These are phyloP conservation scores for Candida mattraensis DNA, from an alignment of 805 yeast genomes.

Conservation along the genomic window DNA sequence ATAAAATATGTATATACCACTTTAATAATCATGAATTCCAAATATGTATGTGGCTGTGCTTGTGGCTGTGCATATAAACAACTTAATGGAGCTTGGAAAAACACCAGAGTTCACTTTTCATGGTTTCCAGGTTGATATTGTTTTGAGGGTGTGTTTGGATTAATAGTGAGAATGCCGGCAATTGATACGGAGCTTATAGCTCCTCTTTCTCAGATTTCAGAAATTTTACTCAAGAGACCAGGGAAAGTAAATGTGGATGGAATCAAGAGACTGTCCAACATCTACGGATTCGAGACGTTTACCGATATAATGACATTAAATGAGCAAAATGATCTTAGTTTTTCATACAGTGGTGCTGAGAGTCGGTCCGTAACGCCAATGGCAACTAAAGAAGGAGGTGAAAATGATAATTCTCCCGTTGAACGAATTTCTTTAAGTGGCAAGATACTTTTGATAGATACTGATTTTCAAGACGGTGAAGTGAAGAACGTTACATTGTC, in stretches of 20 bases:
- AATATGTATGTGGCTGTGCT: not conserved
- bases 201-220: slow-evolving; percentile 34
- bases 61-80: slow-evolving; percentile 11
- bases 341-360: slow-evolving; percentile 10
- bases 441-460: slow-evolving; percentile 36
- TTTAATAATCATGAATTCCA: not conserved
- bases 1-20: too few relatives aligned
- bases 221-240: slow-evolving; percentile 35
- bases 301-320: slow-evolving; percentile 33
- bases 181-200: slow-evolving; percentile 35
- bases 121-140: not conserved
- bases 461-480: slow-evolving; percentile 31
- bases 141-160: slow-evolving; percentile 1
- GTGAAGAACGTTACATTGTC: slow-evolving; percentile 33
- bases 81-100: slow-evolving; percentile 1
- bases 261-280: slow-evolving; percentile 34
- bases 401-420: slow-evolving; percentile 9
- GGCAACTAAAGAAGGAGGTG: slow-evolving; percentile 1
- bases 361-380: slow-evolving; percentile 23
- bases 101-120: not conserved
- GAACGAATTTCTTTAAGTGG: slow-evolving; percentile 37
- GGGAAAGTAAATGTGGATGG: slow-evolving; percentile 35
- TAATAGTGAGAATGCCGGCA: slow-evolving; percentile 26
- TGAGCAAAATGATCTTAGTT: slow-evolving; percentile 38
- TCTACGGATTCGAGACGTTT: slow-evolving; percentile 40